Percentiles rank a stretch among this genome's conserved stretches.
Conservation (phyloP, 768 basidiomycete species). For the Tricholoma sp. region DNA sequence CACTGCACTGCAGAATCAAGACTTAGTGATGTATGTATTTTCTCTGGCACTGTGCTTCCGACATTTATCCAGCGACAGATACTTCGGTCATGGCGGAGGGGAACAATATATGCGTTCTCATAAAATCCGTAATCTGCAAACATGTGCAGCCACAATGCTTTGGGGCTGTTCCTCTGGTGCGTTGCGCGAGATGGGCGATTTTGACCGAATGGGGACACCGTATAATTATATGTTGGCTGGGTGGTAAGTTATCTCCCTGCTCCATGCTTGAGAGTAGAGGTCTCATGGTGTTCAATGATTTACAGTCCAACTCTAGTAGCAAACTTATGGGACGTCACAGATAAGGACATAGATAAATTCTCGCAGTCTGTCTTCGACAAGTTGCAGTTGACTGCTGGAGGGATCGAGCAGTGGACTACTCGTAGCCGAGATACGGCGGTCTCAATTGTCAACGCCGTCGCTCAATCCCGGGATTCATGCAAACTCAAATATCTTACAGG, state of each 20-base stretch:
- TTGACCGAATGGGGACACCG: constrained; percentile 88
- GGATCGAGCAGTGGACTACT: constrained; percentile 16
- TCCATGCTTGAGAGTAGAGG: neutral
- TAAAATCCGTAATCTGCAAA: constrained; percentile 71
- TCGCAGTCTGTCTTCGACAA: constrained; percentile 79
- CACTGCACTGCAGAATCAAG: constrained; percentile 63
- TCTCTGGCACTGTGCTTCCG: neutral
- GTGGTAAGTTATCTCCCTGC: constrained; percentile 57
- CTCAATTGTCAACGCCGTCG: constrained; percentile 71
- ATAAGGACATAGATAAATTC: constrained; percentile 93
- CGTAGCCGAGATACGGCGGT: constrained; percentile 21
- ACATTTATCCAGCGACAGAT: constrained; percentile 42
- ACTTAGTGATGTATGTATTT: constrained; percentile 82
- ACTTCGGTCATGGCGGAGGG: constrained; percentile 95
- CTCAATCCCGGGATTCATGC: constrained; percentile 71
- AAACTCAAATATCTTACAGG: constrained; percentile 93
- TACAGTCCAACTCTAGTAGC: constrained; percentile 85
- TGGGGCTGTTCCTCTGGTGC: constrained; percentile 98
- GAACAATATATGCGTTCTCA: constrained; percentile 92
- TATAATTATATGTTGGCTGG: constrained; percentile 96
- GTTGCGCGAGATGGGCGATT: constrained; percentile 88
- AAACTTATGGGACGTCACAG: constrained; percentile 98
- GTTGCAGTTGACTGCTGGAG: constrained; percentile 44
- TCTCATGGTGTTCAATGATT: neutral
- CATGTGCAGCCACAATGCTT: constrained; percentile 93